phyloP scores from a whole-genome alignment of 495 filamentous ascomycete genomes.

The Hyaloscypha hepaticicola region DNA sequence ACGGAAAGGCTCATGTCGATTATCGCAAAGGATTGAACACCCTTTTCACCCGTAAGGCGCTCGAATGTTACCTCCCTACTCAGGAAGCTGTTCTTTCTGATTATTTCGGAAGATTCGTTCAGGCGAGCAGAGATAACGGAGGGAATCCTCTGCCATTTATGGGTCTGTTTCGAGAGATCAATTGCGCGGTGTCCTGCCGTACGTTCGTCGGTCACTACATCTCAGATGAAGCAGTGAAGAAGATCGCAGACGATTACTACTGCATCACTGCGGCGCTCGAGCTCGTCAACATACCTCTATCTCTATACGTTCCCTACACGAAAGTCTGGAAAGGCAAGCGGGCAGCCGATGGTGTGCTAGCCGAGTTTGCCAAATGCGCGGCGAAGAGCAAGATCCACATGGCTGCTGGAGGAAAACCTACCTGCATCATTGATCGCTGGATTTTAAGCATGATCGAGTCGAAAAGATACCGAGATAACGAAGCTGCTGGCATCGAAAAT shows the following conservation, averaged over 20 bases:
- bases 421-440: slow-evolving; percentile 95
- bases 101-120: slow-evolving; percentile 77
- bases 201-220: slow-evolving; percentile 98
- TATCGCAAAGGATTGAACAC: slow-evolving; percentile 95
- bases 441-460: slow-evolving; percentile 72
- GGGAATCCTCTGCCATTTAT: slow-evolving; percentile 82
- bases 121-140: slow-evolving; percentile 65
- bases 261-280: slow-evolving; percentile 93
- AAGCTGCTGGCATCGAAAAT: slow-evolving; percentile 53
- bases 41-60: slow-evolving; percentile 87
- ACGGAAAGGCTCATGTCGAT: slow-evolving; percentile 91
- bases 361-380: slow-evolving; percentile 86
- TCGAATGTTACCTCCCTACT: slow-evolving; percentile 84
- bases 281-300: slow-evolving; percentile 83
- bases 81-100: slow-evolving; percentile 87
- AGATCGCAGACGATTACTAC: slow-evolving; percentile 96
- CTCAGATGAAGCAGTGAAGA: slow-evolving; percentile 81
- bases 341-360: slow-evolving; percentile 85
- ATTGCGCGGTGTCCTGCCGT: slow-evolving; percentile 90
- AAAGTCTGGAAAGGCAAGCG: slow-evolving; percentile 97
- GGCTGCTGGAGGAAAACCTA: slow-evolving; percentile 80
- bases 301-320: slow-evolving; percentile 93
- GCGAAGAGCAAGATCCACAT: slow-evolving; percentile 89
- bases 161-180: slow-evolving; percentile 88
- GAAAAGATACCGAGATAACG: slow-evolving; percentile 44